Conservation (phyloP, 192 early-diverging fungal species). For the Dissophora ornata region DNA sequence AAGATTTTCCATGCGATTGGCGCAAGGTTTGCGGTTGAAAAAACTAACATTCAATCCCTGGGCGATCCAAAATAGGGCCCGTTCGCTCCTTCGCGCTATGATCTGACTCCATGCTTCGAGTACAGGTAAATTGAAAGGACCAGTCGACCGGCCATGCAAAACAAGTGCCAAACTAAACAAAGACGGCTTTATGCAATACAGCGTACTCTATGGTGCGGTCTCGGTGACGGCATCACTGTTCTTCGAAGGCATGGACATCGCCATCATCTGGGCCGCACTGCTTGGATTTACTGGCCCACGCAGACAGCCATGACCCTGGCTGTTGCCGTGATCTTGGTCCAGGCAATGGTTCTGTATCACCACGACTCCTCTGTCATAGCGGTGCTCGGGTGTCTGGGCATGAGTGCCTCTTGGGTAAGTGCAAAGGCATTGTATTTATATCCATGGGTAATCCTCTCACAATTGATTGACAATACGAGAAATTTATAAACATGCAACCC, state of each 20-base stretch:
- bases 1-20: too few relatives aligned
- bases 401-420: not conserved
- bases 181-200: too few relatives aligned
- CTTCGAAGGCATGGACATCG: not conserved
- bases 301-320: slow-evolving; percentile 26
- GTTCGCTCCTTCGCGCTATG: slow-evolving; percentile 26
- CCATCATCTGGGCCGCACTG: slow-evolving; percentile 27
- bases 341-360: too few relatives aligned
- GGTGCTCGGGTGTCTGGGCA: not conserved
- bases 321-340: not conserved
- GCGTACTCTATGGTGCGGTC: slow-evolving; percentile 17
- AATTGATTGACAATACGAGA: not conserved
- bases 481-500: not conserved
- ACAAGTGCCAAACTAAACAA: not conserved
- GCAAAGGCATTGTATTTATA: not conserved
- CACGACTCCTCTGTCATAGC: not conserved
- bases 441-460: not conserved
- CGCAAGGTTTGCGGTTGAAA: too few relatives aligned
- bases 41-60: not conserved
- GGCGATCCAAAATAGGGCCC: slow-evolving; percentile 14
- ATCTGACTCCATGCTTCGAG: slow-evolving; percentile 40
- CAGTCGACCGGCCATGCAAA: too few relatives aligned
- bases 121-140: slow-evolving; percentile 12
- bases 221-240: not conserved
- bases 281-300: slow-evolving; percentile 41